Evolutionary conservation across 192 early-diverging fungal species (phyloP), one percentile per base, ranked within the genome.

Genomic region (Coemansia sp.): DNA sequence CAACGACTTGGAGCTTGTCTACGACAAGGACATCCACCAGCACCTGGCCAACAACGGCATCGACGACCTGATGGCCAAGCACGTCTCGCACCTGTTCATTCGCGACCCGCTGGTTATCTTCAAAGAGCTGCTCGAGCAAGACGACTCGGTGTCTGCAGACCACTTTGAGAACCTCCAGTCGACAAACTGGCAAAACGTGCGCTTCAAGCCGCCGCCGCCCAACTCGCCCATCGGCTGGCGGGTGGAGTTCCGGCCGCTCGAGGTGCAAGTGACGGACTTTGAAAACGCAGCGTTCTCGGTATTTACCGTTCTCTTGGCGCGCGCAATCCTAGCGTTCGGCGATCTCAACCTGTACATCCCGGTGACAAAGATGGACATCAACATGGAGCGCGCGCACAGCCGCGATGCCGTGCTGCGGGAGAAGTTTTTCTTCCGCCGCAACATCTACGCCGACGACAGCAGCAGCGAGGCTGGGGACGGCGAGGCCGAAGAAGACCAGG

Each of bases 171-270:
- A 99, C 77, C 86, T 99, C 38, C 97, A 99, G 84, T 93, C 91
- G n/a, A 99, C 97, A 45, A 99, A 99, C 79, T 99, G 97, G 97
- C 97, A 99, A 83, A 95, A 94, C 14, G 91, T 97, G 88, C 90
- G 97, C 8, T 99, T 99, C 86, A 99, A 99, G 83, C 94, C 95
- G 35, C 97, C 97, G 12, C 91, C 96, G 34, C 94, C 93, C 12
- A 87, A 88, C 59, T 88, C 90, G 33, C 87, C 88, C 2, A 95
- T 99, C 70, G 97, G 97, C 13, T 99, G 97, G 97, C 86, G 97
- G 45, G 95, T 99, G 31, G 97, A 99, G 80, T 99, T 99, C 83
- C 85, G 97, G 35, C 91, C 92, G 37, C 93, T 96, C 88, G 97
- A 99, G 74, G 87, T 97, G 59, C 97, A 99, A 79, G 68, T 97